These are phyloP conservation scores for Amanita inopinata DNA, from an alignment of 768 basidiomycete species.

Conservation along the genomic window DNA sequence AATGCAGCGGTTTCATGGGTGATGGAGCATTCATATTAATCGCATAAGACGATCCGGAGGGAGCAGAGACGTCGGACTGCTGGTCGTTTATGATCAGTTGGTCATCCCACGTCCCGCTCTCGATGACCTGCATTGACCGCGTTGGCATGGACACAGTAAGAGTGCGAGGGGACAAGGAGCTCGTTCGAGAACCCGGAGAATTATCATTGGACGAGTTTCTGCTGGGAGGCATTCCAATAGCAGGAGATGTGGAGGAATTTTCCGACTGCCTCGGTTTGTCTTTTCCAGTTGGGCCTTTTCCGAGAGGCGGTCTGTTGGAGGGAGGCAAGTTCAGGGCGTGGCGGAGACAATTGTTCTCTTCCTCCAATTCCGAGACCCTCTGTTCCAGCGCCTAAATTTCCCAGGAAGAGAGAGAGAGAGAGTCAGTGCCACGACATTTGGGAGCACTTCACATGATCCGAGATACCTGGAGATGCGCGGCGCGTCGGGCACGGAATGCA, in stretches of 20 bases:
- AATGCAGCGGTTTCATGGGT: conserved; percentile 37
- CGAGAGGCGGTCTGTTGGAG: conserved; percentile 60
- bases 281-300: conserved; percentile 82
- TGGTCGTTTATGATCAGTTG: conserved; percentile 43
- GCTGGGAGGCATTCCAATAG: conserved; percentile 25
- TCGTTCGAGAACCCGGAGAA: conserved; percentile 42
- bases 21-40: conserved; percentile 36
- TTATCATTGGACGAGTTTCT: conserved; percentile 35
- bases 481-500: conserved; percentile 82
- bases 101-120: conserved; percentile 46
- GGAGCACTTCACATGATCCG: conserved; percentile 30
- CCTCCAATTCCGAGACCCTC: conserved; percentile 74
- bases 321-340: conserved; percentile 65
- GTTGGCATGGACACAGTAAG: conserved; percentile 41
- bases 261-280: conserved; percentile 62
- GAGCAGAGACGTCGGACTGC: conserved; percentile 26
- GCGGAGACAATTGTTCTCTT: conserved; percentile 70
- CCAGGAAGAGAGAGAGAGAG: conserved; percentile 14
- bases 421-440: conserved; percentile 15
- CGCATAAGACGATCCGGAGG: conserved; percentile 35
- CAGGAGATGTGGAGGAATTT: conserved; percentile 12
- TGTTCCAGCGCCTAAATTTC: conserved; percentile 66
- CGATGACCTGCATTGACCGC: conserved; percentile 37
- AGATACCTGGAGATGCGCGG: conserved; percentile 72
- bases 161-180: conserved; percentile 55